A percentile compares a stretch with the other conserved stretches of the same genome.
These are phyloP conservation scores for Lojkania enalia DNA, from an alignment of 2,329 filamentous ascomycete species.

Conservation along the genomic window DNA sequence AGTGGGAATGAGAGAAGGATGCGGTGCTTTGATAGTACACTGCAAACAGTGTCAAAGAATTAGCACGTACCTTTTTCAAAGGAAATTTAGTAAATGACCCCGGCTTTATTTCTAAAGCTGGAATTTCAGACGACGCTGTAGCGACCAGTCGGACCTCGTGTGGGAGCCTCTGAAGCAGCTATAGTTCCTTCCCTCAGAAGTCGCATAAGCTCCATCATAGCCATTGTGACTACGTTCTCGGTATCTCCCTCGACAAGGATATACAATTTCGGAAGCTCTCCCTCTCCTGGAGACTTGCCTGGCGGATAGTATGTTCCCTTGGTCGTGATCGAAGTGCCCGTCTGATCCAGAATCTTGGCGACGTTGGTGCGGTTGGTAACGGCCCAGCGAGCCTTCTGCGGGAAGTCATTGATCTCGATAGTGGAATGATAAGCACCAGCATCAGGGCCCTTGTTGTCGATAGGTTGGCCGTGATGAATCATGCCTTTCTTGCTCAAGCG, in stretches of 20 bases:
- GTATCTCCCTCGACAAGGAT: conserved; percentile 98
- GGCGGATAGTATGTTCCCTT: conserved; percentile 88
- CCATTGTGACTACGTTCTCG: conserved; percentile 85
- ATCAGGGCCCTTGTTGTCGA: conserved; percentile 98
- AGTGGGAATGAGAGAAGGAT: no score
- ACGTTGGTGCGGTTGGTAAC: conserved; percentile 99
- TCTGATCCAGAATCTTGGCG: conserved; percentile 93
- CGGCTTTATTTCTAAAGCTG: no score
- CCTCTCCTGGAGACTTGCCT: conserved; percentile 75
- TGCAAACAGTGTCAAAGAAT: no score
- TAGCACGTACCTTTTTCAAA: no score
- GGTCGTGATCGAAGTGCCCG: conserved; percentile 93
- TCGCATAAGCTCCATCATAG: conserved; percentile 86
- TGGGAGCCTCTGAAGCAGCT: conserved; percentile 78
- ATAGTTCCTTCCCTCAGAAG: conserved; percentile 88
- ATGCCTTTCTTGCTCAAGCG: conserved; percentile 88
- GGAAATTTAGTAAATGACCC: no score
- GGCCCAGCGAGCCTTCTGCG: conserved; percentile 96
- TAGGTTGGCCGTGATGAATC: conserved; percentile 87
- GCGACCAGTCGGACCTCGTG: conserved; percentile 75
- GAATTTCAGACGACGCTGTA: conserved; percentile 70
- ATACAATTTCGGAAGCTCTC: conserved; percentile 89
- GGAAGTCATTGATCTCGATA: conserved; percentile 98
- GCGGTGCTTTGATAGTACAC: no score
- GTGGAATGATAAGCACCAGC: conserved; percentile 96